Evolutionary conservation across 352 stramenopile species (phyloP), one percentile per base, ranked within the genome.

Genomic region (Globisporangium solare): DNA sequence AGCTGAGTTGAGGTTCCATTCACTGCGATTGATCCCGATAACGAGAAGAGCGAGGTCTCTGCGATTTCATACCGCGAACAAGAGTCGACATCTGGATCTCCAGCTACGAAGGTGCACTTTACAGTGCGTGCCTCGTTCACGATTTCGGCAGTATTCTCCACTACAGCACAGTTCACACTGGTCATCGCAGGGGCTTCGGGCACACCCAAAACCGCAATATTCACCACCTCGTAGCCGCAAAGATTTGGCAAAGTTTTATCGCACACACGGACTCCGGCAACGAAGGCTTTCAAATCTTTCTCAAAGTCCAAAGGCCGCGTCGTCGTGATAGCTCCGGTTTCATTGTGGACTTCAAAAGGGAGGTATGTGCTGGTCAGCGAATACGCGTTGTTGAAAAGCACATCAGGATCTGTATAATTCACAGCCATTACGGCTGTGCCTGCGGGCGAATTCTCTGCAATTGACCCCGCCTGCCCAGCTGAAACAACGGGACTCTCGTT

Each of bases 221-320:
- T 67, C 10, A 88, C 62, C 18, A 70, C 66, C 1, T 60, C 63
- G 56, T 60, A 69, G 0, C 68, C 72, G 50, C 77, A 85, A n/a
- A 85, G 57, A 7, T 45, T 64, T 0, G 50, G 21, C 2, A 69
- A 40, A 0, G 46, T n/a, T 17, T 52, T 54, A 21, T 88, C 77
- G 24, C 77, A 88, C 3, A 88, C 54, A n/a, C 64, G 64, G 1
- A 88, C 53, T 4, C 70, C 74, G 11, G 85, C 47, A 10, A 54
- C 63, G 21, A 67, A 83, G 13, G 3, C 66, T 0, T 48, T 58
- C 20, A 55, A 51, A 22, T 82, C 77, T 1, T 39, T 60, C 55
- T 88, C 77, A 61, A 68, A 88, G 52, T 88, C 72, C 6, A 85
- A 22, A 6, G 64, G 15, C 0, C 71, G 68, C 21, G 68, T 76